Base-by-base conservation (phyloP, 2,329 filamentous ascomycete genomes). In the Bipolaris victoriae region DNA sequence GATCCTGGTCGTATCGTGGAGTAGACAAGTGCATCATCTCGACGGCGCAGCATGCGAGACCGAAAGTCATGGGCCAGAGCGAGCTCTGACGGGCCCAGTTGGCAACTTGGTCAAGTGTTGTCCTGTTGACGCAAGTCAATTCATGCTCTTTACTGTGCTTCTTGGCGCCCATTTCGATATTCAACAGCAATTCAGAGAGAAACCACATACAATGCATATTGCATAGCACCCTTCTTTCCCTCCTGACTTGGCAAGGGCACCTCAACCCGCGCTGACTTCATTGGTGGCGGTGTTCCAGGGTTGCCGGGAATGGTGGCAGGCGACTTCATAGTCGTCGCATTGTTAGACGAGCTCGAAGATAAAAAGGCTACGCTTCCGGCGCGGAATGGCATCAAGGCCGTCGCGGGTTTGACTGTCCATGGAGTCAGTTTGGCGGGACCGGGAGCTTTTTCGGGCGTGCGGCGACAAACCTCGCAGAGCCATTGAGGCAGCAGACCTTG, bases 21-120 rank as follows among this genome's bases (percentile, higher is more conserved):
- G 91, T 92, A 26, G 91, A 96, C 40, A 92, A 83, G 76, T 94
- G 90, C 92, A 96, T 96, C 92, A 96, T 96, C 78, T 96, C 92
- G 76, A 96, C 81, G 78, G 90, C 91, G 77, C 92, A 96, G 84
- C 92, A 96, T 71, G 92, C 92, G 40, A 96, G 88, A 58, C 89
- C 92, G 76, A 96, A 96, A 43, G 90, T 92, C 86, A 96, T 90
- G 68, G 92, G 92, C 91, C 92, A 96, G 54, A 96, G 83, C n/a
- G 92, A 96, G 57, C 88, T 87, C 79, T 95, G 90, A 55, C 91
- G 88, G 41, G 87, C 89, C 92, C 92, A 96, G 82, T 94, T 95
- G 80, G 89, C 82, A 64, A 96, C 84, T 76, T 90, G 86, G 76
- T 96, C 91, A 74, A 93, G 85, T 6, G 90, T 90, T 50, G 91